Base-by-base conservation (phyloP, 257 asterid genomes). In the Solanum microdontum region DNA sequence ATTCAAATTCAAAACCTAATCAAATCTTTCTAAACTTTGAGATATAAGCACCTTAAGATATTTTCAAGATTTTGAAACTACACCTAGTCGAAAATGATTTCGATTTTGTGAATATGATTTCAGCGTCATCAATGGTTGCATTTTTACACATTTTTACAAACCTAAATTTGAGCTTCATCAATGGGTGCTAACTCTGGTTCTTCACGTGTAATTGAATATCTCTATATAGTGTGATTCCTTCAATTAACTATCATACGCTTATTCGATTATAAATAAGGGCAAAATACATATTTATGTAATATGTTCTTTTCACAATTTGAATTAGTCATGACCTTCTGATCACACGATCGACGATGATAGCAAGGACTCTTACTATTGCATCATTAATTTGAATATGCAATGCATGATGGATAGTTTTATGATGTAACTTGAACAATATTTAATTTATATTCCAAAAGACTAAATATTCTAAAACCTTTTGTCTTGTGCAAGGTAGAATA, bases 401-500 rank as follows among this genome's bases (percentile, higher is more conserved):
- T 43, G 58, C 84, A 40, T 77, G 36, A 40, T 79, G 64, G 24
- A 79, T 43, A 43, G 19, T 21, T 40, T 37, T 23, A n/a, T 24
- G 1, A 77, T 12, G 23, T 13, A 24, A 40, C 36, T 77, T 77
- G 36, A 39, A 14, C 14, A 75, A 1, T 11, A 75, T 21, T 75
- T 74, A n/a, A 23, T 37, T 37, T 76, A 2, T 45, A 14, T 45
- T 14, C 17, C 17, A 17, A 28, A 51, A 80, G 19, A 80, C 45
- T 70, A 73, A 33, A 73, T 19, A 87, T 43, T 26, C 28, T 26
- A 12, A 26, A 37, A 40, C 4, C 37, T 58, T 87, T 24, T 26
- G 32, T 75, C 10, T 19, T 76, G 75, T 12, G 69, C 84, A 79
- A 70, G 85, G 69, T 80, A 84, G 87, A 82, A 86, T 87, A 79